A percentile compares a stretch with the other conserved stretches of the same genome.
These are phyloP conservation scores for Volvox africanus DNA, from an alignment of 139 green algal species.

Conservation along the genomic window DNA sequence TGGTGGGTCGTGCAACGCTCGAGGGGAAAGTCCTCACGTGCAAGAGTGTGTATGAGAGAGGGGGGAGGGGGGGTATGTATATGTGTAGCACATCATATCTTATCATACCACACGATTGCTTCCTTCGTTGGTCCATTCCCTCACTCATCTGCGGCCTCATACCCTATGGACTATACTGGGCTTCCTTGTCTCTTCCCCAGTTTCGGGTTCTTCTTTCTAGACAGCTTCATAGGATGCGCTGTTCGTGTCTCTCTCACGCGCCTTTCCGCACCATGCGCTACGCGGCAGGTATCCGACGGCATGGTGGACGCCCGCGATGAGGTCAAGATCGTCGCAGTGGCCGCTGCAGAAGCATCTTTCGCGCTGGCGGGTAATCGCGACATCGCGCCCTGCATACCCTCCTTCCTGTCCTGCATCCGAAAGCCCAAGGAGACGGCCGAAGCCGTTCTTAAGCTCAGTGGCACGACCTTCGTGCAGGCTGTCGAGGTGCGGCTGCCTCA, in stretches of 20 bases:
- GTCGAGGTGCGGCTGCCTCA: slow-evolving; percentile 16
- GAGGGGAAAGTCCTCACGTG: neutral
- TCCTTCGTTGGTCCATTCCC: no score
- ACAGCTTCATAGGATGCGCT: no score
- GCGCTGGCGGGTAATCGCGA: slow-evolving; percentile 88
- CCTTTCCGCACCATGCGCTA: neutral
- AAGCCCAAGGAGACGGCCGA: slow-evolving; percentile 75
- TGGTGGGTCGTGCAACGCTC: slow-evolving; percentile 24
- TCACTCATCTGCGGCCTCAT: no score
- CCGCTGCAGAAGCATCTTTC: slow-evolving; percentile 62
- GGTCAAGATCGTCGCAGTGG: slow-evolving; percentile 69
- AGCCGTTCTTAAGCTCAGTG: slow-evolving; percentile 88
- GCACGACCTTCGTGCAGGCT: slow-evolving; percentile 91
- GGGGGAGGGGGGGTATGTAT: no score
- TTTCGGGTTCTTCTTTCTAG: no score
- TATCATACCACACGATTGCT: no score
- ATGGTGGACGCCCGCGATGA: slow-evolving; percentile 66
- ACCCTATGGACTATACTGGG: no score
- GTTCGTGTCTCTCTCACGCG: no score
- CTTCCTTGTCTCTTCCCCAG: no score
- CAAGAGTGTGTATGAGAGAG: no score
- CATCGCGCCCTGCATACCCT: slow-evolving; percentile 89
- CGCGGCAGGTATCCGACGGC: slow-evolving; percentile 40
- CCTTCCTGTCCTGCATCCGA: slow-evolving; percentile 80
- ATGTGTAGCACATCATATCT: no score